phyloP scores from a whole-genome alignment of 805 yeast species.

The Sugiyamaella mastotermitis region DNA sequence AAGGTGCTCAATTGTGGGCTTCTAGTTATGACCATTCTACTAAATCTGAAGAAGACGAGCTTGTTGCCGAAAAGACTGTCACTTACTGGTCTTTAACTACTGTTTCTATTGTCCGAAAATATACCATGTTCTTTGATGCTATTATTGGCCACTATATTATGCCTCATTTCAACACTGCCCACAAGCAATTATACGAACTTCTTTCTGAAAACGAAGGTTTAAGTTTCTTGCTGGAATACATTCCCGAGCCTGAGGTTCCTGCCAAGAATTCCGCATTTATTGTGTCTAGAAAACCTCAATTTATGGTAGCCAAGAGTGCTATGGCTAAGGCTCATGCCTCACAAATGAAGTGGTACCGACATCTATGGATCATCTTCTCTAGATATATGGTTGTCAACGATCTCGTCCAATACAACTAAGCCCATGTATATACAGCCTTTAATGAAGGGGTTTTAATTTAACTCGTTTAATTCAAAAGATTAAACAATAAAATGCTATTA shows the following conservation, averaged over 20 bases:
- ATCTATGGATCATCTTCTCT: conserved; percentile 76
- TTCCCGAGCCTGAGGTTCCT: conserved; percentile 8
- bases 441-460: too few species aligned
- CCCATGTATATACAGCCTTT: too few species aligned
- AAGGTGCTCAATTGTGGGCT: conserved; percentile 21
- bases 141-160: conserved; percentile 20
- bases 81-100: conserved; percentile 28
- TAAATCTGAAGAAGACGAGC: too few species aligned
- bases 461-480: too few species aligned
- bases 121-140: conserved; percentile 30
- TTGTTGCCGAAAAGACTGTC: background rate
- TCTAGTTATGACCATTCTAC: too few species aligned
- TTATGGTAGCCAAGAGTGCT: conserved; percentile 46
- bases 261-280: conserved; percentile 14
- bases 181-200: conserved; percentile 1
- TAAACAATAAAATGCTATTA: too few species aligned
- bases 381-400: conserved; percentile 76
- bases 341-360: conserved; percentile 94
- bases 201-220: background rate
- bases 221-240: background rate
- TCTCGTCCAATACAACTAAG: conserved; percentile 12
- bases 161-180: conserved; percentile 4
- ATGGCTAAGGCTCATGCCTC: conserved; percentile 79
- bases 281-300: conserved; percentile 18
- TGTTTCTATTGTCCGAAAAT: conserved; percentile 33